These are phyloP conservation scores for Colletotrichum gloeosporioides DNA, from an alignment of 2,329 filamentous ascomycete species.

Conservation along the genomic window DNA sequence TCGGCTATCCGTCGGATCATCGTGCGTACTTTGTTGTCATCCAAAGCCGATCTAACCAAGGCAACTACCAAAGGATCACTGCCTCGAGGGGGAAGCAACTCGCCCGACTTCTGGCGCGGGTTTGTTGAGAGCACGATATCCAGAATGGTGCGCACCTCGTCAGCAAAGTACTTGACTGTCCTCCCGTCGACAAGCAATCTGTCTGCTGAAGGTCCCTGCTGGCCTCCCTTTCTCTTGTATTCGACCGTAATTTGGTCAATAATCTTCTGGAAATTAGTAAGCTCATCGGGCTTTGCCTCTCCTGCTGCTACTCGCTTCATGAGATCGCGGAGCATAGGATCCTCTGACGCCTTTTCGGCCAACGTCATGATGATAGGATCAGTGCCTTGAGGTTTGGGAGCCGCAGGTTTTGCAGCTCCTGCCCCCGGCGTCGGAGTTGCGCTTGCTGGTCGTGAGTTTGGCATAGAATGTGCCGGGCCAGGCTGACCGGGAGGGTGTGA, in stretches of 20 bases:
- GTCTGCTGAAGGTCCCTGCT: conserved; percentile 60
- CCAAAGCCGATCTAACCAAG: conserved; percentile 62
- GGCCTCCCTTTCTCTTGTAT: conserved; percentile 56
- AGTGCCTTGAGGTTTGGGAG: conserved; percentile 19
- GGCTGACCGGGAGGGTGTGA: conserved; percentile 8
- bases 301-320: conserved; percentile 86
- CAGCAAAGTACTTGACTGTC: conserved; percentile 65
- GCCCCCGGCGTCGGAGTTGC: conserved; percentile 16
- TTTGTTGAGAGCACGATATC: conserved; percentile 66
- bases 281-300: conserved; percentile 69
- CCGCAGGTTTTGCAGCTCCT: conserved; percentile 7
- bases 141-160: conserved; percentile 61
- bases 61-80: conserved; percentile 62
- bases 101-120: conserved; percentile 57
- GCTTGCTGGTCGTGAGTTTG: conserved; percentile 17
- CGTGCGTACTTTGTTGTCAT: conserved; percentile 52
- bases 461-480: conserved; percentile 28
- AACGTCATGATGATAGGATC: conserved; percentile 78
- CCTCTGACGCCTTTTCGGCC: conserved; percentile 76
- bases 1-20: conserved; percentile 61
- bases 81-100: conserved; percentile 57
- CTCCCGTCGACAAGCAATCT: conserved; percentile 59
- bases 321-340: conserved; percentile 74
- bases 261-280: conserved; percentile 79
- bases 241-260: conserved; percentile 78